Percentiles rank a stretch among this genome's conserved stretches.
phyloP scores from a whole-genome alignment of 2,329 filamentous ascomycete genomes.

The Sarocladium oryzae region DNA sequence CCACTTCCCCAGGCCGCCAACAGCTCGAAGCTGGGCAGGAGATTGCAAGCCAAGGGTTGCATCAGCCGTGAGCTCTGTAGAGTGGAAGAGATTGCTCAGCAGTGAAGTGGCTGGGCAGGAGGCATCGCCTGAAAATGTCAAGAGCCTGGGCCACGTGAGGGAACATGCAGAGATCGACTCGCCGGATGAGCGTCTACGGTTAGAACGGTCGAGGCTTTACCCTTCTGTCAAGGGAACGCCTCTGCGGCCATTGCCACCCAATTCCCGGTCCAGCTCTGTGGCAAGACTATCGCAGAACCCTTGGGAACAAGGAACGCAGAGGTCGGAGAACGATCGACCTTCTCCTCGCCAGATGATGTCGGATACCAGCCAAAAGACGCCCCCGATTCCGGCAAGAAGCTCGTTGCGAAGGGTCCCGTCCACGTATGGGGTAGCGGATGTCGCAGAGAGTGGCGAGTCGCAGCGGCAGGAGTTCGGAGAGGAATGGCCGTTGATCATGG shows the following conservation, averaged over 20 bases:
- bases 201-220: neutral
- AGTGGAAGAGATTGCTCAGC: constrained; percentile 51
- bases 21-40: neutral
- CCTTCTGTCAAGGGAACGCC: neutral
- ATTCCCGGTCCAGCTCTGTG: neutral
- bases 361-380: neutral
- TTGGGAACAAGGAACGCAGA: neutral
- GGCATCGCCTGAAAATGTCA: constrained; percentile 13
- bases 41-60: constrained; percentile 18
- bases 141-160: constrained; percentile 34
- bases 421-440: neutral
- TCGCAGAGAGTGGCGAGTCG: neutral
- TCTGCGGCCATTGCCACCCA: neutral
- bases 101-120: constrained; percentile 44
- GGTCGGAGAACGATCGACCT: neutral
- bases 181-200: constrained; percentile 11
- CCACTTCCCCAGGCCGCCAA: neutral
- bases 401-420: neutral
- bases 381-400: neutral
- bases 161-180: constrained; percentile 44
- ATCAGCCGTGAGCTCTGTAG: constrained; percentile 40
- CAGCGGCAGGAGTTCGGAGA: neutral
- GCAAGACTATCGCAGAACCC: neutral
- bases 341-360: neutral
- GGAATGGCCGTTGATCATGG: neutral